Percentiles rank a stretch among this genome's conserved stretches.
These are phyloP conservation scores for Casuarina equisetifolia DNA, from an alignment of 306 rosid species.

Conservation along the genomic window DNA sequence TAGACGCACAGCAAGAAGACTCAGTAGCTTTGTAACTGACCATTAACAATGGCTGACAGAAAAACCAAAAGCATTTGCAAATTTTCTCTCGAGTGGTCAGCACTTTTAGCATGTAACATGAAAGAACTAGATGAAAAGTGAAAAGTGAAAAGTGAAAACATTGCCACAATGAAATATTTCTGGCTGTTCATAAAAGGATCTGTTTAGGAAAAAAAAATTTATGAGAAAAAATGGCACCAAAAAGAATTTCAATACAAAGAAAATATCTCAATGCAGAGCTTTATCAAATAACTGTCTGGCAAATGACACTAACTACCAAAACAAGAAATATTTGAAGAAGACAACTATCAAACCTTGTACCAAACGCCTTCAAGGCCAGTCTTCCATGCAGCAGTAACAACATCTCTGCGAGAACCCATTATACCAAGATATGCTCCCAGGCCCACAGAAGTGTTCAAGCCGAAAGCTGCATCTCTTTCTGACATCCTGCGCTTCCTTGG, in stretches of 20 bases:
- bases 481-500: conserved; percentile 98
- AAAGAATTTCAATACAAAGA: background rate
- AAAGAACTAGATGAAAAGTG: background rate
- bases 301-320: conserved; percentile 17
- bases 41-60: background rate
- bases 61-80: background rate
- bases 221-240: background rate
- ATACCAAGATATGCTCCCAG: conserved; percentile 95
- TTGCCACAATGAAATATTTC: background rate
- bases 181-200: background rate
- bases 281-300: conserved; percentile 5
- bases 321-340: conserved; percentile 15
- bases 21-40: background rate
- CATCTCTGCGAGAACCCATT: conserved; percentile 99
- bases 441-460: conserved; percentile 91
- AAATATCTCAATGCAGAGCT: background rate
- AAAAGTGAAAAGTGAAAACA: background rate
- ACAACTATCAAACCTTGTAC: conserved; percentile 74
- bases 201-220: background rate
- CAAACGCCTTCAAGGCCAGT: conserved; percentile 97
- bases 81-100: background rate
- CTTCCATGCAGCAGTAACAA: conserved; percentile 94
- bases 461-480: conserved; percentile 99
- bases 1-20: background rate
- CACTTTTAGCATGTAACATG: background rate